Conservation (phyloP, 2,329 filamentous ascomycete genomes). For the Dactylellina drechsleri region DNA sequence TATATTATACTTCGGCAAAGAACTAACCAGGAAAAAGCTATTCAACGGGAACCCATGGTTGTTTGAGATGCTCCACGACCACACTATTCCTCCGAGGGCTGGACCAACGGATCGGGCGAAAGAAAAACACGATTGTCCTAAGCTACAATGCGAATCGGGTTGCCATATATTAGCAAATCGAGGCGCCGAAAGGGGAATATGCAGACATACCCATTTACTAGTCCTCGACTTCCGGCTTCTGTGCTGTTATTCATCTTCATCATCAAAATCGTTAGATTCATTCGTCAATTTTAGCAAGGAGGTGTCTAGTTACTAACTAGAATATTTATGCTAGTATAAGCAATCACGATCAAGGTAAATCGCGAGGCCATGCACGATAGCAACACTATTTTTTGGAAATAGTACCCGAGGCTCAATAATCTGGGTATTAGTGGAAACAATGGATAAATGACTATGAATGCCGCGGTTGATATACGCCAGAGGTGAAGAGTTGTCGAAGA, state of each 20-base stretch:
- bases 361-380: constrained; percentile 27
- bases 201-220: constrained; percentile 22
- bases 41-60: constrained; percentile 21
- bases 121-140: constrained; percentile 26
- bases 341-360: constrained; percentile 19
- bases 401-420: constrained; percentile 4
- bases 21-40: constrained; percentile 24
- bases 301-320: not conserved
- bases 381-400: constrained; percentile 17
- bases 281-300: not conserved
- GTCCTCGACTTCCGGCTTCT: constrained; percentile 14
- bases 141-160: not conserved
- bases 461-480: constrained; percentile 14
- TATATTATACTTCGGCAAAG: not conserved
- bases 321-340: constrained; percentile 35
- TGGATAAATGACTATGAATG: constrained; percentile 19
- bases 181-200: not conserved
- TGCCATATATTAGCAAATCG: not conserved
- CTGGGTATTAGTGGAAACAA: constrained; percentile 28
- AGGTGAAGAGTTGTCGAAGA: constrained; percentile 14
- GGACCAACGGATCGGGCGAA: constrained; percentile 25
- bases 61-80: constrained; percentile 40
- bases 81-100: constrained; percentile 20
- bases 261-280: not conserved
- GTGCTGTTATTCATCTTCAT: constrained; percentile 35